Evolutionary conservation across 2,329 filamentous ascomycete genomes (phyloP), one percentile per base, ranked within the genome.

Genomic region (Tricladium varicosporioides): DNA sequence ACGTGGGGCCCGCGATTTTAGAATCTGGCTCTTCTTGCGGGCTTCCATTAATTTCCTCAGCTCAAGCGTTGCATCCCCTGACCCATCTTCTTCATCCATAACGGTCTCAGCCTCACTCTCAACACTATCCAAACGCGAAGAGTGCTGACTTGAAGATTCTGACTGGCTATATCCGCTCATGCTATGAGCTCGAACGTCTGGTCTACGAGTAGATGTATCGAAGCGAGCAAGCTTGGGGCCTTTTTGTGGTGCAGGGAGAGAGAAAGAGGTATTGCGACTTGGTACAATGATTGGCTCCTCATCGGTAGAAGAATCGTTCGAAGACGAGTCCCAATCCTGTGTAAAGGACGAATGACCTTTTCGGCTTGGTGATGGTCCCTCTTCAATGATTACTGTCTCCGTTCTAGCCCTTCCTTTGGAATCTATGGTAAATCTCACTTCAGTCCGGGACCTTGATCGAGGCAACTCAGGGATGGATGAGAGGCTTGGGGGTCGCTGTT

Each of bases 251-350:
- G 59, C 59, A 11, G 68, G 67, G 36, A 70, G 42, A 8, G 57
- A 58, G 58, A 85, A 86, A 0, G 83, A 86, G 3, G 75, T 75
- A 59, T 78, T 82, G 45, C 83, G 77, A 67, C 83, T 86, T 31
- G 84, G 83, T 42, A 87, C 83, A 50, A 86, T 78, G 59, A 87
- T 86, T 11, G 82, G 82, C 56, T 87, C 84, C 53, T 87, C 84
- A 60, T 87, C 84, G 3, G 78, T 79, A 0, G 83, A 85, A 1
- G 82, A 85, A 2, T 79, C 78, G 48, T 67, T 63, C 18, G 62
- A 77, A 0, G 78, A 79, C 5, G 77, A 78, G 13, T 76, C 75
- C 73, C 75, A 78, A 42, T 72, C 73, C 50, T 71, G 72, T 43
- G 56, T 60, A 31, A 51, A 27, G 22, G 60, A 46, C 55, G 63